These are phyloP conservation scores for Carex myosuroides DNA, from an alignment of 176 grass and related monocot genomes.

Conservation along the genomic window DNA sequence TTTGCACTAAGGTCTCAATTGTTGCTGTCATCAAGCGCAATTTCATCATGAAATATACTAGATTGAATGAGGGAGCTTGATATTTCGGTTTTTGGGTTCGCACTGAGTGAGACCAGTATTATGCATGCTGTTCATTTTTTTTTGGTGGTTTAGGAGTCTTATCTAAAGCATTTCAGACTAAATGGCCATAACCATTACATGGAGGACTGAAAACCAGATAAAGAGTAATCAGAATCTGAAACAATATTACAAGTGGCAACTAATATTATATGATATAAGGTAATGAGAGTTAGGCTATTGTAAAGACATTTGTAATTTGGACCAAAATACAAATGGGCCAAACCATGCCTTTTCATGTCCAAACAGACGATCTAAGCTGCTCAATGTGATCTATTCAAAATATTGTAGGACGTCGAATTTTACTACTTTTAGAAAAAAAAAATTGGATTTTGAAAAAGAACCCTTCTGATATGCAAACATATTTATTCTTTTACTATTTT, in stretches of 20 bases:
- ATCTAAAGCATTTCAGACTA: not conserved
- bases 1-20: not conserved
- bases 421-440: not conserved
- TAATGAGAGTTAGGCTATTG: not conserved
- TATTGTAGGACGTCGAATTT: not conserved
- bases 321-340: not conserved
- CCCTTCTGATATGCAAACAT: not conserved
- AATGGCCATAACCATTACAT: not conserved
- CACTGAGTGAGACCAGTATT: not conserved
- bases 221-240: not conserved
- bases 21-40: not conserved
- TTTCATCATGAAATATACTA: not conserved
- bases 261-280: not conserved
- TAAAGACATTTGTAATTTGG: not conserved
- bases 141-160: not conserved
- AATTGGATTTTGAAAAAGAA: not conserved
- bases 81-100: not conserved
- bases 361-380: not conserved
- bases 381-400: not conserved
- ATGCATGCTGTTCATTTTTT: not conserved
- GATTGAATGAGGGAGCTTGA: not conserved
- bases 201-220: not conserved
- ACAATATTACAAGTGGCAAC: not conserved
- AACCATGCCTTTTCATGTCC: not conserved
- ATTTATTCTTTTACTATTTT: not conserved